Conservation (phyloP, 495 filamentous ascomycete genomes). For the Platismatia glauca region DNA sequence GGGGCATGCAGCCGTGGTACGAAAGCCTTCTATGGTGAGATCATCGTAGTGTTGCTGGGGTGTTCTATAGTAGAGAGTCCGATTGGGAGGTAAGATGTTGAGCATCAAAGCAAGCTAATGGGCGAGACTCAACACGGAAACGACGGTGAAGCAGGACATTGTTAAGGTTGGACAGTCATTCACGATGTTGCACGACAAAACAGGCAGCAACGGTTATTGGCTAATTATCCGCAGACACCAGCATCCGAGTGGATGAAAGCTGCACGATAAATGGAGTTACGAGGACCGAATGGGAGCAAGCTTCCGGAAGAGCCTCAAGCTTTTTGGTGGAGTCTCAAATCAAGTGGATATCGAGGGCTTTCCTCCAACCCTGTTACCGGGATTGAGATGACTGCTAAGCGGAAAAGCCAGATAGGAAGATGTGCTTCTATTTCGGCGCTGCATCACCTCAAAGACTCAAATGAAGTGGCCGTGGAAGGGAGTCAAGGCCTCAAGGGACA, state of each 20-base stretch:
- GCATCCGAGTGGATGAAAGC: not conserved
- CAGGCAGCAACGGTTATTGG: not conserved
- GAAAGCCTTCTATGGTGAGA: not conserved
- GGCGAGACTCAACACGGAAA: not conserved
- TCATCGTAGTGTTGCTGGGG: not conserved
- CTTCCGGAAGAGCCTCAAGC: not conserved
- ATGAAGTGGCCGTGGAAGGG: too few relatives aligned
- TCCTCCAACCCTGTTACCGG: not conserved
- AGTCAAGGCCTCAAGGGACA: too few relatives aligned
- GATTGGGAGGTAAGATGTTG: not conserved
- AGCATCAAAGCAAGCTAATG: not conserved
- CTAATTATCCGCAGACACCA: not conserved
- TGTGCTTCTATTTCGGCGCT: not conserved
- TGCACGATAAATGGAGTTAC: not conserved
- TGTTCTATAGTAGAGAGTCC: not conserved
- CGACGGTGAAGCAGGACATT: not conserved
- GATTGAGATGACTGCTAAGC: not conserved
- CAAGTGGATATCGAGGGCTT: not conserved
- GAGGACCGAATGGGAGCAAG: not conserved
- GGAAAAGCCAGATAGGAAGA: not conserved
- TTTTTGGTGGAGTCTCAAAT: not conserved
- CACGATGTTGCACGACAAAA: not conserved
- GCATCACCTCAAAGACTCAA: not conserved
- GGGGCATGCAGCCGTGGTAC: not conserved
- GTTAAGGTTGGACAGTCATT: not conserved